phyloP scores from a whole-genome alignment of 805 yeast species.

The Suhomyces sp. region DNA sequence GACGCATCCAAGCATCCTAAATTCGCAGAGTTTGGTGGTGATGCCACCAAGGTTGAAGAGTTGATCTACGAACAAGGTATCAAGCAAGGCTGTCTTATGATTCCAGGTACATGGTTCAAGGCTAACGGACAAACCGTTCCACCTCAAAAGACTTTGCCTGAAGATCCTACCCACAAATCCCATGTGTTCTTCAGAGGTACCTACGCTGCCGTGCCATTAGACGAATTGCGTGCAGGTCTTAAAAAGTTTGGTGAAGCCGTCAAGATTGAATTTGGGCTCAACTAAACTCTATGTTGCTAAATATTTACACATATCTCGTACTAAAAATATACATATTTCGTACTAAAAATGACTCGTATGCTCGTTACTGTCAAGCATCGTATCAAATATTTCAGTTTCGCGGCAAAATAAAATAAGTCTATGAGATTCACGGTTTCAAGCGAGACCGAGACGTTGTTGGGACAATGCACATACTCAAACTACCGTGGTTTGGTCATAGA shows the following conservation, averaged over 20 bases:
- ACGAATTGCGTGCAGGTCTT: slow-evolving; percentile 56
- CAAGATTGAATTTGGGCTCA: slow-evolving; percentile 50
- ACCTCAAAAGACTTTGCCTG: slow-evolving; percentile 50
- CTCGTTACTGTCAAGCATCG: not conserved
- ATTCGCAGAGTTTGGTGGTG: slow-evolving; percentile 54
- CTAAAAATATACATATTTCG: not conserved
- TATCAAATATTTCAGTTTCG: not conserved
- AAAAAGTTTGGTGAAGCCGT: slow-evolving; percentile 67
- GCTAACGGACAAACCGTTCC: slow-evolving; percentile 54
- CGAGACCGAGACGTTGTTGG: not conserved
- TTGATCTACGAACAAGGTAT: slow-evolving; percentile 62
- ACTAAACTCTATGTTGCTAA: not conserved
- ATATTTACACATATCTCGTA: not conserved
- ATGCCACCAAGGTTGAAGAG: slow-evolving; percentile 62
- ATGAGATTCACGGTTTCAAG: not conserved
- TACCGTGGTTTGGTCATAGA: slow-evolving; percentile 45
- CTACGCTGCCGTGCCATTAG: slow-evolving; percentile 79
- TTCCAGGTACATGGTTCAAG: slow-evolving; percentile 83
- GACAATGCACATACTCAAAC: slow-evolving; percentile 38
- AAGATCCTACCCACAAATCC: slow-evolving; percentile 42
- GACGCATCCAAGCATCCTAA: slow-evolving; percentile 82
- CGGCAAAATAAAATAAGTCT: not conserved
- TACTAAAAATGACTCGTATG: not conserved
- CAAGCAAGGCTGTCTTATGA: slow-evolving; percentile 62
- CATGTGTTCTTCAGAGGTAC: slow-evolving; percentile 79